phyloP scores from a whole-genome alignment of 163 green algal species.

The Chlorella variabilis region DNA sequence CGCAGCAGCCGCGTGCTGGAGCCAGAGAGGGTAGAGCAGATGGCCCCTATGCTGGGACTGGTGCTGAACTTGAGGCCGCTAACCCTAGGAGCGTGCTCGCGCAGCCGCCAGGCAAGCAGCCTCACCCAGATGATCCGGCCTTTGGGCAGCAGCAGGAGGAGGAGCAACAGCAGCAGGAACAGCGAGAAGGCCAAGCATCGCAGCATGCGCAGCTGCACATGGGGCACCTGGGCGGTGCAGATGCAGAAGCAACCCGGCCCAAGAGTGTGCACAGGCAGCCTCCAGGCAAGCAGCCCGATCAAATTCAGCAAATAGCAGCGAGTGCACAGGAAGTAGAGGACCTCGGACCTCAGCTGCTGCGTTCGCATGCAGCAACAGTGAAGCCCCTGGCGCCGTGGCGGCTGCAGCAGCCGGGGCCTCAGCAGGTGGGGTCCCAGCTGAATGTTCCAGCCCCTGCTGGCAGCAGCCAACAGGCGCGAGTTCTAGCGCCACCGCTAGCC shows the following conservation, averaged over 20 bases:
- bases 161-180: neutral
- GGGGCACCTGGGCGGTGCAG: too few relatives aligned
- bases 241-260: too few relatives aligned
- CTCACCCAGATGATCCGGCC: slow-evolving; percentile 15
- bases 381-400: too few relatives aligned
- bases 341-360: neutral
- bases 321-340: neutral
- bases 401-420: too few relatives aligned
- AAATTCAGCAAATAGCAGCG: slow-evolving; percentile 21
- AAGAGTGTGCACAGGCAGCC: slow-evolving; percentile 4
- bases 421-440: neutral
- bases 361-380: neutral
- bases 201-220: too few relatives aligned
- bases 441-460: neutral
- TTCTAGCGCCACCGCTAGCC: neutral
- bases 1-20: too few relatives aligned
- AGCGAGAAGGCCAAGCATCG: neutral
- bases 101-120: slow-evolving; percentile 33
- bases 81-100: slow-evolving; percentile 10
- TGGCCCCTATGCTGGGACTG: neutral
- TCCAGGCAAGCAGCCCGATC: slow-evolving; percentile 21
- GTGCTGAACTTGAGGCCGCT: neutral
- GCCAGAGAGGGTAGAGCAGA: neutral
- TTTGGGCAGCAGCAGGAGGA: slow-evolving; percentile 1
- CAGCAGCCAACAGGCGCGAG: neutral